Evolutionary conservation across 371 early-diverging fungal genomes (phyloP).

Genomic region (Lichtheimia corymbifera): DNA sequence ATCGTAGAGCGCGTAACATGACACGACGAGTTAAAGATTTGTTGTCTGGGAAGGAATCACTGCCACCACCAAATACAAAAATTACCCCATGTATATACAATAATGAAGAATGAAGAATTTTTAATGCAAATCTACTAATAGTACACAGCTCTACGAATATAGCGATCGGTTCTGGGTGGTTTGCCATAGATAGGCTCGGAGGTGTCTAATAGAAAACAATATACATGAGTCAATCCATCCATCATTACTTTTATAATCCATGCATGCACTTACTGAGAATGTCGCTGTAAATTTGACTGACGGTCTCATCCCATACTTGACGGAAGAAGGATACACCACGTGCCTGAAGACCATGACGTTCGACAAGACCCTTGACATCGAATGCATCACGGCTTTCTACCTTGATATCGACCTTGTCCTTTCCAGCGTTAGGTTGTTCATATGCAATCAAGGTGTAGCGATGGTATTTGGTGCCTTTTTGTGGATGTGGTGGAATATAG

Average conservation of each 20-base stretch:
- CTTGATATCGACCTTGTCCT: constrained; percentile 50
- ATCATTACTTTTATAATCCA: neutral
- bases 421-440: constrained; percentile 69
- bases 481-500: constrained; percentile 83
- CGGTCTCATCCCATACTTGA: constrained; percentile 72
- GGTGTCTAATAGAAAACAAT: constrained; percentile 15
- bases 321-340: constrained; percentile 77
- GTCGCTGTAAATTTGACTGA: constrained; percentile 68
- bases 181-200: constrained; percentile 63
- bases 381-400: constrained; percentile 42
- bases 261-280: constrained; percentile 42
- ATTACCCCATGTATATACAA: no score
- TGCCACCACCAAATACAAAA: no score
- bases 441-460: constrained; percentile 73
- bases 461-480: constrained; percentile 78
- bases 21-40: neutral
- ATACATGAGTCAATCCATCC: neutral
- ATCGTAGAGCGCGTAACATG: neutral
- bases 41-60: neutral
- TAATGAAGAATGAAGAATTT: constrained; percentile 1
- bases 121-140: constrained; percentile 29
- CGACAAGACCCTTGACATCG: constrained; percentile 50
- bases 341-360: constrained; percentile 42
- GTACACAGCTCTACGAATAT: constrained; percentile 55
- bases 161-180: constrained; percentile 52